A percentile compares a stretch with the other conserved stretches of the same genome.
phyloP scores from a whole-genome alignment of 164 flowering plant species.

The Brasenia schreberi region DNA sequence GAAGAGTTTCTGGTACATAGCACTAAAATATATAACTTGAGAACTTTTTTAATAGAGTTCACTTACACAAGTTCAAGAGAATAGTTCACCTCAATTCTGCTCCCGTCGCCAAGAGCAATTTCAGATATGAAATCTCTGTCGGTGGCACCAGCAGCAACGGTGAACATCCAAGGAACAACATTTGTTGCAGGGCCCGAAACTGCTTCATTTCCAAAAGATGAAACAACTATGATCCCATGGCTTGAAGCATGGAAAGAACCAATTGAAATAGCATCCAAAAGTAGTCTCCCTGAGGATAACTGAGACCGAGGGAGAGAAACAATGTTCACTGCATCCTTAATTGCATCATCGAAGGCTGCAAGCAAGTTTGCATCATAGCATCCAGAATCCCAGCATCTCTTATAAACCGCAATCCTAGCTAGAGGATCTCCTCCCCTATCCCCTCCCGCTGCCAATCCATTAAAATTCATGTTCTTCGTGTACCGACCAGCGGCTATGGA shows the following conservation, averaged over 20 bases:
- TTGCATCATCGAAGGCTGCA: slow-evolving; percentile 84
- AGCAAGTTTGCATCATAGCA: slow-evolving; percentile 72
- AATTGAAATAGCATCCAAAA: slow-evolving; percentile 70
- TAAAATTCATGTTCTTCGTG: slow-evolving; percentile 44
- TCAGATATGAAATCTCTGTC: slow-evolving; percentile 67
- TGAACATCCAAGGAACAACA: slow-evolving; percentile 77
- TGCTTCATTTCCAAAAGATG: slow-evolving; percentile 69
- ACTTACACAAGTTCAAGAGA: background rate
- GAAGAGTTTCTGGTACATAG: too few relatives aligned
- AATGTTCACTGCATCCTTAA: slow-evolving; percentile 62
- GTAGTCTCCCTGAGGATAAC: slow-evolving; percentile 59
- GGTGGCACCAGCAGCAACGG: slow-evolving; percentile 68
- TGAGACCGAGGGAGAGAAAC: slow-evolving; percentile 65
- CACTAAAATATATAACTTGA: too few relatives aligned
- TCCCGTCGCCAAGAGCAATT: slow-evolving; percentile 30
- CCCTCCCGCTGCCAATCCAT: slow-evolving; percentile 58
- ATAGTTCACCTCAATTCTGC: background rate
- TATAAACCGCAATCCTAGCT: slow-evolving; percentile 72
- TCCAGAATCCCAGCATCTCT: slow-evolving; percentile 73
- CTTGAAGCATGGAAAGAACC: slow-evolving; percentile 73
- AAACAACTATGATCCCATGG: slow-evolving; percentile 54
- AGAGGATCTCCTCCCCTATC: slow-evolving; percentile 84
- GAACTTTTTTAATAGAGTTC: too few relatives aligned
- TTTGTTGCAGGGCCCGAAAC: slow-evolving; percentile 52
- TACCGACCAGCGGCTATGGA: slow-evolving; percentile 75